Base-by-base conservation (phyloP, 176 grass and related monocot genomes). In the Secale cereale region DNA sequence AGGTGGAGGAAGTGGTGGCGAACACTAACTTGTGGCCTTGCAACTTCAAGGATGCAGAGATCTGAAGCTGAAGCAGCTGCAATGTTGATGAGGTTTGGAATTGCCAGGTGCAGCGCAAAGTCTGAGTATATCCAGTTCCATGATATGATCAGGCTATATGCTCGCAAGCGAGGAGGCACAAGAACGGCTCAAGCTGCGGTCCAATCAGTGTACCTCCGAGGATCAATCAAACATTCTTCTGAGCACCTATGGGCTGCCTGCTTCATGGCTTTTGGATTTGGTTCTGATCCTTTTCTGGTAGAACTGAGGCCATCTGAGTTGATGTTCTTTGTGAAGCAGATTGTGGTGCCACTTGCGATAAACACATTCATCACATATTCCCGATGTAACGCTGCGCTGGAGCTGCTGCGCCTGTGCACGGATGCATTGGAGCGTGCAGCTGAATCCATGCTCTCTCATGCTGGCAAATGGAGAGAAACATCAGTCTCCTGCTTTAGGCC, bases 41-140 rank as follows among this genome's bases (percentile, higher is more conserved):
- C 86, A 86, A 72, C 80, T 74, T 92, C 89, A 72, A 85, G 74
- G 65, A 87, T 87, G 82, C 95, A 92, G 84, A 92, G 88, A 84
- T 98, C 97, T 67, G 97, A 98, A 94, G 85, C 91, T 62, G 97
- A 98, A 76, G 97, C 97, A 45, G 89, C 91, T 70, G 87, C 97
- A 54, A 92, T 95, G 93, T 74, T 98, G 82, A 87, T 91, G 74
- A 91, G 97, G 67, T 98, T 98, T 84, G 93, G 97, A 78, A 85
- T 98, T 86, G 97, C 93, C 15, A 94, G 86, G 79, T 89, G 91
- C 82, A 94, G 84, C 14, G 68, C 81, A 74, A 90, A 81, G 75
- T 75, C 91, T 83, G 93, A 94, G 41, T 83, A 87, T 80, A 75
- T 98, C 63, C 91, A 95, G 27, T 95, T 98, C 70, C 93, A 95